Evolutionary conservation across 192 early-diverging fungal species (phyloP), one percentile per base, ranked within the genome.

Genomic region (Lobulomyces angularis): DNA sequence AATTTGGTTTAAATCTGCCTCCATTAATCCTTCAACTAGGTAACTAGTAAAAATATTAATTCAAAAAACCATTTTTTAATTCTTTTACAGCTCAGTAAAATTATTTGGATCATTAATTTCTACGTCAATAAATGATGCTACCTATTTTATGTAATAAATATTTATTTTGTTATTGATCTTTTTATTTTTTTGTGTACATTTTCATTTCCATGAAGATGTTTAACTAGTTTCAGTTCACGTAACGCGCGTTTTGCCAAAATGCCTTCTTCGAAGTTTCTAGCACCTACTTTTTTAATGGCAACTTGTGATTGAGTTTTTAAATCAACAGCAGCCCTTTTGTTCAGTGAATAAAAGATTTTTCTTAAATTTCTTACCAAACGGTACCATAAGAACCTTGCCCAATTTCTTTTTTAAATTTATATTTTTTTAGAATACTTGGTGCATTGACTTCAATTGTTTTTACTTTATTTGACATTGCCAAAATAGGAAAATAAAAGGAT

Each of bases 11-110:
- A 99, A 77, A 57, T 99, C 95, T 21, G 95, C 90, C 64, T 99
- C 95, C 95, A 99, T 99, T 16, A 99, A 60, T 49, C 91, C 95
- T 65, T 94, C 88, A 23, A 94, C 90, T 50, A 98, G 67, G 51
- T 96, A 94, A 27, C 53, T 64, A 24, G 2, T 37, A 32, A 16
- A 32, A 12, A 32, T 32, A 32, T 12, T 12, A 16, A 32, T 16
- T 16, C 12, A 32, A 32, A 32, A 32, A 12, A 32, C 16, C 12
- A 32, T 32, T 32, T 12, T 12, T 32, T 32, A 32, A 32, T 11
- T n/a, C n/a, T 11, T 32, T 32, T 11, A n/a, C 31, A 11, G 31
- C 31, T 46, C 3, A 48, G 39, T 16, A 42, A n/a, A 42, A 8
- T 5, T 8, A 5, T 11, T 27, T n/a, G 26, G 27, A 7, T 24